Conservation (phyloP, 2,329 filamentous ascomycete genomes). For the Graphiopsis chlorocephala region DNA sequence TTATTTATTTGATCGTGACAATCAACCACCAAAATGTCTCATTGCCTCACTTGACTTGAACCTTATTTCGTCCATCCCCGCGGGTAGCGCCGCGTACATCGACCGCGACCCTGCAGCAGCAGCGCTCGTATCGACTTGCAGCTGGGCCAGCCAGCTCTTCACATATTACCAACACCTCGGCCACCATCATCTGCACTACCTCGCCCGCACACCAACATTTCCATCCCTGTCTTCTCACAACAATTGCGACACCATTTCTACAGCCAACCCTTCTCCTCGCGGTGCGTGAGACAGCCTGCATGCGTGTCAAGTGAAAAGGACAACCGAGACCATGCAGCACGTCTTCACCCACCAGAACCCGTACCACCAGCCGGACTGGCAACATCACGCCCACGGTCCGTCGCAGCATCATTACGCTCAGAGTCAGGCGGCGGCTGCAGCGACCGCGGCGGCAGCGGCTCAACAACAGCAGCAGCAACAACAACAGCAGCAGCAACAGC, state of each 20-base stretch:
- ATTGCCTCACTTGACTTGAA: conserved; percentile 8
- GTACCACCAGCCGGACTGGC: conserved; percentile 67
- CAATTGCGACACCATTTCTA: conserved; percentile 1
- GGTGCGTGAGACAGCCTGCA: conserved; percentile 17
- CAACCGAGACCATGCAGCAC: conserved; percentile 50
- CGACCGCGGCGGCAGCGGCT: conserved; percentile 46
- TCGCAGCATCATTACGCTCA: conserved; percentile 39
- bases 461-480: conserved; percentile 41
- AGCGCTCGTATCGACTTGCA: conserved; percentile 6
- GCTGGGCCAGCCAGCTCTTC: conserved; percentile 13
- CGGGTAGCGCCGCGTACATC: conserved; percentile 5
- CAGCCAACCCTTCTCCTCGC: background rate
- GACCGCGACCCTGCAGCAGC: conserved; percentile 9
- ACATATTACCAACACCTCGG: conserved; percentile 14
- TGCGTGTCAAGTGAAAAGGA: conserved; percentile 15
- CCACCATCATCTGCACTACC: background rate
- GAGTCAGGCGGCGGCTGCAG: conserved; percentile 46
- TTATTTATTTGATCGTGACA: background rate
- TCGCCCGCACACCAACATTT: background rate
- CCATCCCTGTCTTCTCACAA: background rate
- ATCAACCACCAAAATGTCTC: background rate
- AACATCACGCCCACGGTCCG: conserved; percentile 55
- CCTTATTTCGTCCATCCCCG: background rate
- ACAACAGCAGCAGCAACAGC: conserved; percentile 39
- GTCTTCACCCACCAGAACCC: conserved; percentile 59